Evolutionary conservation across 1,139 yeast species (phyloP).

Genomic region (Geotrichum macrosporum): DNA sequence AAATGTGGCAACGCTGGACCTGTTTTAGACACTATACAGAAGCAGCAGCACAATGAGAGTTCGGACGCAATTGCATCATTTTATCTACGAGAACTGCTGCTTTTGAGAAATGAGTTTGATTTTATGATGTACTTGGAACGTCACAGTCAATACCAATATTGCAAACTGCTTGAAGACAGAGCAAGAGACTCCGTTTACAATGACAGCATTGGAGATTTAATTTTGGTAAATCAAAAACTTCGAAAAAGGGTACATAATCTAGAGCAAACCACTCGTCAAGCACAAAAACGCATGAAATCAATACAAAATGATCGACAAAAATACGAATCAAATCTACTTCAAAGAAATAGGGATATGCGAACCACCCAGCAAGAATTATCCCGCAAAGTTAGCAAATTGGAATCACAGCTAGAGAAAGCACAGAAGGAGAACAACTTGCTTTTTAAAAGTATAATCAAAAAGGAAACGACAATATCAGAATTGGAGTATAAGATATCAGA

Average conservation of each 20-base stretch:
- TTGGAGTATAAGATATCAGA: slow-evolving; percentile 28
- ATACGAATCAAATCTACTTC: slow-evolving; percentile 14
- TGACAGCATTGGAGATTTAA: slow-evolving; percentile 15
- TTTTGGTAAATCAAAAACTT: slow-evolving; percentile 8
- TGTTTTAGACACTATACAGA: slow-evolving; percentile 1
- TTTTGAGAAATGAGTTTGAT: slow-evolving; percentile 59
- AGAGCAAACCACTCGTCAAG: slow-evolving; percentile 17
- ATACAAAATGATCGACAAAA: slow-evolving; percentile 15
- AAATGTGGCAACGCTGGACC: not conserved
- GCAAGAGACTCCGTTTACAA: slow-evolving; percentile 33
- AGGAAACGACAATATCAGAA: slow-evolving; percentile 25
- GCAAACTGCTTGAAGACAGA: slow-evolving; percentile 41
- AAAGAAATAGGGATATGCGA: slow-evolving; percentile 30
- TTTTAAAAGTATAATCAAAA: slow-evolving; percentile 17
- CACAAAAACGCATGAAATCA: slow-evolving; percentile 9
- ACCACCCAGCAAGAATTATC: slow-evolving; percentile 24
- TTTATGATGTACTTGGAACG: slow-evolving; percentile 55
- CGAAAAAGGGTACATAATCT: slow-evolving; percentile 4
- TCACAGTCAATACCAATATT: slow-evolving; percentile 47
- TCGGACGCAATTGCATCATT: slow-evolving; percentile 36
- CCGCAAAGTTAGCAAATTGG: slow-evolving; percentile 23
- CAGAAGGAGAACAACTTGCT: slow-evolving; percentile 25
- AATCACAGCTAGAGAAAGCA: slow-evolving; percentile 26
- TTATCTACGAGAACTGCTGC: slow-evolving; percentile 55
- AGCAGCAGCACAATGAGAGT: slow-evolving; percentile 17